Base-by-base conservation (phyloP, 2,329 filamentous ascomycete species). In the Sporothrix globosa region DNA sequence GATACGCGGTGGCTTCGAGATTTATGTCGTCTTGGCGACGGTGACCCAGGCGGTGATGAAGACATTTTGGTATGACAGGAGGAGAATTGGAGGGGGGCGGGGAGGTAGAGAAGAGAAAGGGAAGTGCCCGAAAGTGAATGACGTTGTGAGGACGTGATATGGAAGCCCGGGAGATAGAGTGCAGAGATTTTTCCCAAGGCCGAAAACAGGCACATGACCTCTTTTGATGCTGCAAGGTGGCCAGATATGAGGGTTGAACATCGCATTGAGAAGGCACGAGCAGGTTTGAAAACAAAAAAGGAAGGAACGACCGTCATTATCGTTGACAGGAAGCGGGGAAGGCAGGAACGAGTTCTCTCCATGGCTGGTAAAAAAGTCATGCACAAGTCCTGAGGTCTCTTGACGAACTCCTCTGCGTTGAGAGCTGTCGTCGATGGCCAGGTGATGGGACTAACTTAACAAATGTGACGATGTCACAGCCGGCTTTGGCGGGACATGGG, bases 1-100 rank as follows among this genome's bases (percentile, higher is more conserved):
- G 71, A 69, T 13, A 74, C 72, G 6, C 71, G 73, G 0, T 67
- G 72, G 27, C 48, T 41, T n/a, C 50, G 41, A 5, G n/a, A 9
- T 44, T 56, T 69, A 30, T 27, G 17, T 3, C 21, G 39, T 24
- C 48, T 67, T 39, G 34, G 11, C 10, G 56, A 14, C 1, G 72
- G 67, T n/a, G 67, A 68, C 3, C 48, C 52, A 9, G 27, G 21
- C 10, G 72, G 34, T 1, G 72, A 69, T 5, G 70, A 58, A n/a
- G 69, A 70, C 71, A 66, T 69, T n/a, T 54, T 24, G n/a, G 44
- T 34, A 6, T 17, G 53, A 3, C 2, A 52, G 34, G 63, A 50
- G 27, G 61, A 11, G 34, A 60, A 39, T 21, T 21, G 30, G 13
- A 17, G 14, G 41, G 11, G 13, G 14, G 6, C 24, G 21, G 10